These are phyloP conservation scores for Podaxis rugospora DNA, from an alignment of 768 basidiomycete genomes.

Conservation along the genomic window DNA sequence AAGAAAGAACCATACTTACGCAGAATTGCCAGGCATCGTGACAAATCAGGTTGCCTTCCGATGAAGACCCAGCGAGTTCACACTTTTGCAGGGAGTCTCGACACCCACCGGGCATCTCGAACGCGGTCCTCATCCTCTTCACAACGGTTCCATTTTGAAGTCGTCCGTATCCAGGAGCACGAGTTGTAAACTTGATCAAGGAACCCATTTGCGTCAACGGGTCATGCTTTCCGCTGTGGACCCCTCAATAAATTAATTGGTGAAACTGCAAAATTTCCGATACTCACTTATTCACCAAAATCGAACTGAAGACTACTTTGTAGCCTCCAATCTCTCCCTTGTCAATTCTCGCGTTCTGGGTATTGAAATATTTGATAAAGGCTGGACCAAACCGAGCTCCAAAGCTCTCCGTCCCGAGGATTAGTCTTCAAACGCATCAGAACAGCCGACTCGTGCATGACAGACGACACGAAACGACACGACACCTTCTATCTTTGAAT, in stretches of 20 bases:
- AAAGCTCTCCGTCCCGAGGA: constrained; percentile 6
- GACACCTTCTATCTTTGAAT: constrained; percentile 1
- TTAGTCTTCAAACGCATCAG: neutral
- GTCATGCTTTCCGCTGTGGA: constrained; percentile 4
- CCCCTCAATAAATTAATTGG: neutral
- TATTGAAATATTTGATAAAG: neutral
- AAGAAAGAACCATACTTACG: neutral
- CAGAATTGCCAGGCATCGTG: neutral
- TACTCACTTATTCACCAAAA: constrained; percentile 6
- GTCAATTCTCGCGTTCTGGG: constrained; percentile 4
- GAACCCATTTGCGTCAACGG: constrained; percentile 2
- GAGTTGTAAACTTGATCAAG: neutral
- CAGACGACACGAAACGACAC: neutral
- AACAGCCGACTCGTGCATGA: neutral
- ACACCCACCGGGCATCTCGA: neutral
- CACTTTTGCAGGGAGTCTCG: neutral
- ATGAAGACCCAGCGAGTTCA: neutral
- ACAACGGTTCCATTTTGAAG: constrained; percentile 5
- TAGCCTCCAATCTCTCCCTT: neutral
- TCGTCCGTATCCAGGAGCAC: constrained; percentile 3
- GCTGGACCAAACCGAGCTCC: constrained; percentile 2
- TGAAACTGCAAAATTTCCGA: neutral
- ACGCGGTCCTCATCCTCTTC: neutral
- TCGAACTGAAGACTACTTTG: neutral
- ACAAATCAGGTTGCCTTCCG: neutral